Base-by-base conservation (phyloP, 352 stramenopile genomes). In the Phytophthora cajani region DNA sequence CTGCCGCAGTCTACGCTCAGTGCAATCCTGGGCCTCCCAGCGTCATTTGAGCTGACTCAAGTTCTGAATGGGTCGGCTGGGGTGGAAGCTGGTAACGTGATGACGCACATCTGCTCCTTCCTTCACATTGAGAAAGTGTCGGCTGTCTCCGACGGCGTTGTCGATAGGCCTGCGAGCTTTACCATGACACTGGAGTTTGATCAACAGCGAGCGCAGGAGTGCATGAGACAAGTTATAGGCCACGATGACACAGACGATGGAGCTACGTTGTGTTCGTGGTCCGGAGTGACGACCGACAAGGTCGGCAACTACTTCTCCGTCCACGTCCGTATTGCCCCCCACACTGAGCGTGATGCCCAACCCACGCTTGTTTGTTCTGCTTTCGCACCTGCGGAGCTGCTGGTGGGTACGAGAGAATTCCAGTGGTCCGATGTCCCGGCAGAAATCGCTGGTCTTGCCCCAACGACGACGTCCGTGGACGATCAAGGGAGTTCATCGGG, bases 61-160 rank as follows among this genome's bases (percentile, higher is more conserved):
- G 3, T 61, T 11, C 16, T 69, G 25, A 56, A 38, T 21, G 30
- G 10, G 3, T 50, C 54, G n/a, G 2, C 53, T 14, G 2, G 27
- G 1, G 5, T 17, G 38, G 46, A 44, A 10, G 38, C 38, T 27
- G 36, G 14, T 62, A 21, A 62, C 57, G 17, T 83, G 23, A 80
- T 82, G 73, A 69, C 49, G 16, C 80, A 86, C 64, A 68, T 88
- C 32, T 78, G 71, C 58, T 81, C 78, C 14, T 75, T 88, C 36
- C 47, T 88, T 23, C 78, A 68, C 9, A 52, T 85, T 6, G 55
- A 79, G 8, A 72, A 63, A 7, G 16, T 49, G 19, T 49, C 53
- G 56, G 40, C 11, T 27, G 61, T 42, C n/a, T 77, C 55, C 1
- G 64, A 75, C 21, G 58, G 65, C 16, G 42, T 12, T 50, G 25